These are phyloP conservation scores for Juncus inflexus DNA, from an alignment of 176 grass and related monocot species.

Conservation along the genomic window DNA sequence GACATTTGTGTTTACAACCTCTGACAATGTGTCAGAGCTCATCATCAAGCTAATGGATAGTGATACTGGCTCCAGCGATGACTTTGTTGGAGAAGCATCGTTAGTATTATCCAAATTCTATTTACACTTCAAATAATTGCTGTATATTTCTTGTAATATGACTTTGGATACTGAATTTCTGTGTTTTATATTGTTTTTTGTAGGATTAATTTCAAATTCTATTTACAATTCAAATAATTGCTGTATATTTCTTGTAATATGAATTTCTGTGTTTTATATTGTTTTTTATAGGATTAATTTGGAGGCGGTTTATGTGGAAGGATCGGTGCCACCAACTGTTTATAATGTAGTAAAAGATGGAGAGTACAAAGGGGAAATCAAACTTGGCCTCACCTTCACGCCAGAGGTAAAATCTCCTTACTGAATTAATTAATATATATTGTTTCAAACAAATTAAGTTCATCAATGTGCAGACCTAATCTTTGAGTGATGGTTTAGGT, in stretches of 20 bases:
- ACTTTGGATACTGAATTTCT: background rate
- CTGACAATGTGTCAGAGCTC: constrained; percentile 32
- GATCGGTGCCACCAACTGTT: constrained; percentile 45
- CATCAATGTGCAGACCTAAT: too few species aligned
- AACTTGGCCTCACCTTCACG: constrained; percentile 84
- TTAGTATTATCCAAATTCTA: constrained; percentile 14
- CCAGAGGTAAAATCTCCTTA: constrained; percentile 22
- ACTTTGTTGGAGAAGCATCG: constrained; percentile 78
- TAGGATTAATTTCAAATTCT: constrained; percentile 35
- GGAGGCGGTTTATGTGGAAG: constrained; percentile 49
- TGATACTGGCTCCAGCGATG: constrained; percentile 45
- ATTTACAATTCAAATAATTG: too few species aligned
- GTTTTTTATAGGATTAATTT: constrained; percentile 49
- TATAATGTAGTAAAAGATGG: constrained; percentile 72
- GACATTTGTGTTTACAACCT: constrained; percentile 68
- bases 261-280: constrained; percentile 4
- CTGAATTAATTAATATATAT: background rate
- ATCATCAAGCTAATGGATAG: constrained; percentile 83
- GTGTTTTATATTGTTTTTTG: constrained; percentile 21
- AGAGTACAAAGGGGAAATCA: constrained; percentile 65
- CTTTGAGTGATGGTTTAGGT: too few species aligned
- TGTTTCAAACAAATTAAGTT: too few species aligned
- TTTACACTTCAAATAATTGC: background rate
- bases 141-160: background rate
- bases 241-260: background rate